phyloP scores from a whole-genome alignment of 2,329 filamentous ascomycete species.

The Stachybotrys chlorohalonatus region DNA sequence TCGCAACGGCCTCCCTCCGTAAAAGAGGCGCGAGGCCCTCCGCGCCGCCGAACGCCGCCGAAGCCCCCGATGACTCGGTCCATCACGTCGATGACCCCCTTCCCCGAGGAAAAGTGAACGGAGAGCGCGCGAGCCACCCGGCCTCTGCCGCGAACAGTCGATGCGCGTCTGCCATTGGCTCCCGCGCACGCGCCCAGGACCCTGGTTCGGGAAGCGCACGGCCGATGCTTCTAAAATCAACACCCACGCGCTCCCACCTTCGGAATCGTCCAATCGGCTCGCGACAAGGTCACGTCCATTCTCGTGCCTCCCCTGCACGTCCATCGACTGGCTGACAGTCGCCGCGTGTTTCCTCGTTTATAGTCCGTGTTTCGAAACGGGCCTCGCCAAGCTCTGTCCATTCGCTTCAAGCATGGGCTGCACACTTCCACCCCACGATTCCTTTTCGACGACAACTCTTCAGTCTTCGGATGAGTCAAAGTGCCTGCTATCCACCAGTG shows the following conservation, averaged over 20 bases:
- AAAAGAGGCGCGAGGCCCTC: no score
- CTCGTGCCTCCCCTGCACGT: background rate
- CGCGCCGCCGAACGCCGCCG: no score
- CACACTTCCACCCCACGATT: no score
- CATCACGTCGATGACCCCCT: no score
- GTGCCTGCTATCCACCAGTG: no score
- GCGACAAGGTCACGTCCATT: background rate
- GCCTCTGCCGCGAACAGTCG: no score
- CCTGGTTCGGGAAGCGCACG: background rate
- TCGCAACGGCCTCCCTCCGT: no score
- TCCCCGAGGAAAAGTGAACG: background rate
- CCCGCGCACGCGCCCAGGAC: constrained; percentile 2
- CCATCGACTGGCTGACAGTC: constrained; percentile 5
- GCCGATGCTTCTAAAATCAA: background rate
- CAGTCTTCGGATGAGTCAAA: no score
- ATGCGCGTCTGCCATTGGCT: constrained; percentile 6
- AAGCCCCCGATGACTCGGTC: no score
- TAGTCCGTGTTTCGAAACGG: background rate
- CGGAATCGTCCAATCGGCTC: background rate
- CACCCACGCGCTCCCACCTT: background rate
- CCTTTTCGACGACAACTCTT: no score
- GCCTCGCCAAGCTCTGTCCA: background rate
- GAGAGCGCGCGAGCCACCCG: background rate
- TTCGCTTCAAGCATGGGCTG: background rate
- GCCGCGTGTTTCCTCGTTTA: constrained; percentile 5